Percentiles rank a stretch among this genome's conserved stretches.
These are phyloP conservation scores for Pseudogymnoascus verrucosus DNA, from an alignment of 2,329 filamentous ascomycete genomes.

Conservation along the genomic window DNA sequence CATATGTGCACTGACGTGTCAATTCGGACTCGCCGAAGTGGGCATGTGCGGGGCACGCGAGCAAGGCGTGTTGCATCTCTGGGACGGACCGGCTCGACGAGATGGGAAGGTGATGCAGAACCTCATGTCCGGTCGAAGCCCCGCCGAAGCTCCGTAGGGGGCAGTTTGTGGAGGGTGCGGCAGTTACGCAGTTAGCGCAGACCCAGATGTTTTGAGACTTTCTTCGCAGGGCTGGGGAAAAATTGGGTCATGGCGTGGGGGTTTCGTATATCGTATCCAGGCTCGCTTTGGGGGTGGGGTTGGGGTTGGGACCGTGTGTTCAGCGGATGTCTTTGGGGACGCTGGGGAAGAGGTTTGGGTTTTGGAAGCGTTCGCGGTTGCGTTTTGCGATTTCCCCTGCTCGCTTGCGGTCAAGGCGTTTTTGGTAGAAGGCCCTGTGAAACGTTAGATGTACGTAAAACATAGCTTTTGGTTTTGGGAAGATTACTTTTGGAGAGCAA, in stretches of 20 bases:
- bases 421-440: constrained; percentile 72
- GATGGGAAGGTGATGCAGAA: neutral
- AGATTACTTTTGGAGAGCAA: constrained; percentile 68
- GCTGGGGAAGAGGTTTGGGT: constrained; percentile 75
- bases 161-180: neutral
- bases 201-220: neutral
- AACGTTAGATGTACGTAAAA: constrained; percentile 10
- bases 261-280: neutral
- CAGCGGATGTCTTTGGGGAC: constrained; percentile 57
- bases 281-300: neutral
- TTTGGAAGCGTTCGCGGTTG: constrained; percentile 71
- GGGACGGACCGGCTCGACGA: neutral
- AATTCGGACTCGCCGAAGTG: neutral
- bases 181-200: neutral
- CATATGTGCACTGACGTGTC: constrained; percentile 7
- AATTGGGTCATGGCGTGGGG: neutral
- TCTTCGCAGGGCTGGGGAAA: neutral
- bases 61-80: neutral
- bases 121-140: neutral
- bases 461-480: neutral
- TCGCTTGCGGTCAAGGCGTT: constrained; percentile 69
- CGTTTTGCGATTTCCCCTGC: constrained; percentile 72
- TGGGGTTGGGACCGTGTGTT: neutral
- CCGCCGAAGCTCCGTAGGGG: neutral
- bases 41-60: neutral